Evolutionary conservation across 768 basidiomycete genomes (phyloP).

Genomic region (Suillus ampliporus): DNA sequence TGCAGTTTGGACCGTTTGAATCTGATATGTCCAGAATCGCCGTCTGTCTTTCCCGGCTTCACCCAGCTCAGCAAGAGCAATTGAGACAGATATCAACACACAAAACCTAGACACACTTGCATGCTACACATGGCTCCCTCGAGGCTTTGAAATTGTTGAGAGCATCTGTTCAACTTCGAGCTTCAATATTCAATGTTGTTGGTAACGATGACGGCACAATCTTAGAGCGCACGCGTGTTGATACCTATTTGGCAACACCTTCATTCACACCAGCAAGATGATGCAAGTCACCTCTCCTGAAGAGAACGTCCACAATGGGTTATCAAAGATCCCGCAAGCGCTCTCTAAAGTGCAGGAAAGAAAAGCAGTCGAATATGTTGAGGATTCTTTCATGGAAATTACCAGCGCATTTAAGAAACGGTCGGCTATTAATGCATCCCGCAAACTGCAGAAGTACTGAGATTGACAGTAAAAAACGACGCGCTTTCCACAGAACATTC

Average conservation of each 20-base stretch:
- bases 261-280: slow-evolving; percentile 10
- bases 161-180: too few species aligned
- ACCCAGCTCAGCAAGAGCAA: too few species aligned
- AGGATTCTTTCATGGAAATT: slow-evolving; percentile 66
- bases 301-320: slow-evolving; percentile 5
- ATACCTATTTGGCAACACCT: slow-evolving; percentile 20
- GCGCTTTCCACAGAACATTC: slow-evolving; percentile 67
- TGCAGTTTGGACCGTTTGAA: too few species aligned
- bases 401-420: slow-evolving; percentile 79
- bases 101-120: too few species aligned
- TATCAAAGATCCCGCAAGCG: slow-evolving; percentile 25
- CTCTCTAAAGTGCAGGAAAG: slow-evolving; percentile 65
- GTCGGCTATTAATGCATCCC: slow-evolving; percentile 44
- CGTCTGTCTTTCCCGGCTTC: too few species aligned
- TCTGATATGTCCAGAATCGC: too few species aligned
- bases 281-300: too few species aligned
- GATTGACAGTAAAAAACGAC: slow-evolving; percentile 94
- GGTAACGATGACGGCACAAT: too few species aligned
- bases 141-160: too few species aligned
- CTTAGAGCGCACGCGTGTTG: slow-evolving; percentile 20
- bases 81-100: too few species aligned
- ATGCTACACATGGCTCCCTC: too few species aligned
- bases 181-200: too few species aligned
- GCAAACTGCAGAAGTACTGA: slow-evolving; percentile 4
- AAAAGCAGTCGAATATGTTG: slow-evolving; percentile 66